Evolutionary conservation across 352 stramenopile genomes (phyloP), one percentile per base, ranked within the genome.

Genomic region (Phytopythium litorale): DNA sequence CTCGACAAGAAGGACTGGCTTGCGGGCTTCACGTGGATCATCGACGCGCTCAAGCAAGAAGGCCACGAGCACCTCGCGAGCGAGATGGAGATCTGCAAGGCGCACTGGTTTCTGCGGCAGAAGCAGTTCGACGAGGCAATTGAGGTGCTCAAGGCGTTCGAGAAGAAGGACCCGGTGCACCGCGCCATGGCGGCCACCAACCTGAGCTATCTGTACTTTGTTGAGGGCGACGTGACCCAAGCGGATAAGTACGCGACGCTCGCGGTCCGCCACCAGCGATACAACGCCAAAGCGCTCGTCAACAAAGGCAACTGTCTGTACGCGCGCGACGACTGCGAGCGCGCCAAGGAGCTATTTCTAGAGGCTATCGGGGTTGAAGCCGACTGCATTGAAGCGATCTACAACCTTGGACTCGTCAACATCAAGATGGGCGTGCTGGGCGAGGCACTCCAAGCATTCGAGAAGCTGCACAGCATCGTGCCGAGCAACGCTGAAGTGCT

Each of bases 271-370:
- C 84, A 97, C 59, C 88, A 98, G 57, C 79, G 95, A 21, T 99
- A 98, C 78, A 99, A 98, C 69, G 92, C 95, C 45, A 98, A 98
- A 61, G 97, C 96, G 33, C 81, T 99, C 12, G 97, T 99, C 18
- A 99, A 99, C 79, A 98, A 98, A 66, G 97, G 91, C 43, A 99
- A 99, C 71, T 98, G 96, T 63, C 73, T 98, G 19, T 98, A 97
- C 70, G 78, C 97, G 11, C 88, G 94, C 64, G 91, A 95, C 55
- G 92, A 99, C 60, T 97, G 92, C 62, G 85, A 92, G 61, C 79
- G 86, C 23, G 96, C 97, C 13, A 98, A 98, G 60, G 90, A 98
- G 67, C 68, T 98, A 15, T 99, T 98, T 60, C 79, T 99, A 16
- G 97, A 99, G 67, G 96, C 95, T 9, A 94, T 94, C 18, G 85